A percentile compares a stretch with the other conserved stretches of the same genome.
phyloP scores from a whole-genome alignment of 2,329 filamentous ascomycete species.

The Penicillium crustosum region DNA sequence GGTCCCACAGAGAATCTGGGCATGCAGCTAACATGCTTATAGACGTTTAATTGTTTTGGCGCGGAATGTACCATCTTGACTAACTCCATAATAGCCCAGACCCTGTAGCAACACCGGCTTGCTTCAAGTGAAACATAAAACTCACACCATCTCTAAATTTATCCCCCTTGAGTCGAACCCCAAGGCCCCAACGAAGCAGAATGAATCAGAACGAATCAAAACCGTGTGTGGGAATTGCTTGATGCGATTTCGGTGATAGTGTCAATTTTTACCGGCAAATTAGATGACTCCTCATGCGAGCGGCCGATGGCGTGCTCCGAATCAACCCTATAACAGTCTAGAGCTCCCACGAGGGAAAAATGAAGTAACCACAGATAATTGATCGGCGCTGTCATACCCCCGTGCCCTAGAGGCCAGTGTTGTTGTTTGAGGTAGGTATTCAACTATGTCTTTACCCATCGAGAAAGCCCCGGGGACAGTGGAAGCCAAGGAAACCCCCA shows the following conservation, averaged over 20 bases:
- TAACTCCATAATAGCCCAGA: neutral
- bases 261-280: neutral
- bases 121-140: neutral
- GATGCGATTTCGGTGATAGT: conserved; percentile 1
- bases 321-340: neutral
- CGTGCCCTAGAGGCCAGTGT: neutral
- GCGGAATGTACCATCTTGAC: neutral
- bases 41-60: neutral
- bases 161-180: neutral
- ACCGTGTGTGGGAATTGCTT: neutral
- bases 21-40: neutral
- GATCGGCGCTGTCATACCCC: neutral
- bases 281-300: neutral
- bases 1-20: neutral
- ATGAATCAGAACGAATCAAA: neutral
- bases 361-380: neutral
- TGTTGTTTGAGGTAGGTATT: neutral
- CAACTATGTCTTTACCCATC: neutral
- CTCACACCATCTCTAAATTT: neutral
- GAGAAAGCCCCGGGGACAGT: conserved; percentile 7
- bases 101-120: neutral
- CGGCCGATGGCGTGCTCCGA: conserved; percentile 6
- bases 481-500: conserved; percentile 1
- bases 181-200: neutral
- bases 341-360: neutral